phyloP scores from a whole-genome alignment of 179 eudicot species.

The Nepenthes alata region DNA sequence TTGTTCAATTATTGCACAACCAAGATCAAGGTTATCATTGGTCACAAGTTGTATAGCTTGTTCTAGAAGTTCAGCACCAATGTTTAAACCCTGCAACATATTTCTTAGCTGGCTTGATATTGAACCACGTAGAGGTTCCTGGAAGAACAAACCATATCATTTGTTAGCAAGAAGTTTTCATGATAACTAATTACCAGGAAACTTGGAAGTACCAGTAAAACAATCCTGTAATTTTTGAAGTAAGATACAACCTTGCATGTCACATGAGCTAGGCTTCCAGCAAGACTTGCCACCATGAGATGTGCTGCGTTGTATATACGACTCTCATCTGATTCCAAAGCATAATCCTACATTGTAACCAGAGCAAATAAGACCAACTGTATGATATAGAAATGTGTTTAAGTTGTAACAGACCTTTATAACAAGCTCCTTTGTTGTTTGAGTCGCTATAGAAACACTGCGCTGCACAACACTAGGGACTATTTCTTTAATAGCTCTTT shows the following conservation, averaged over 20 bases:
- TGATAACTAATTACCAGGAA: neutral
- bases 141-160: constrained; percentile 5
- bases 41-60: constrained; percentile 67
- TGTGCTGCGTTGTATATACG: constrained; percentile 82
- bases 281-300: constrained; percentile 88
- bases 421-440: constrained; percentile 91
- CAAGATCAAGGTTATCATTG: constrained; percentile 94
- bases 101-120: constrained; percentile 62
- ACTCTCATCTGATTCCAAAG: constrained; percentile 81
- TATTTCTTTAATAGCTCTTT: constrained; percentile 71
- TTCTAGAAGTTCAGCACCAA: constrained; percentile 47
- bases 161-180: neutral
- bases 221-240: neutral
- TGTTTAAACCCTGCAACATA: constrained; percentile 46
- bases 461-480: constrained; percentile 73
- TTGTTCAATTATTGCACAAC: constrained; percentile 86
- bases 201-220: neutral
- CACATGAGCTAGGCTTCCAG: constrained; percentile 95
- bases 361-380: constrained; percentile 3
- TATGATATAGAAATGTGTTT: neutral
- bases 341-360: constrained; percentile 57
- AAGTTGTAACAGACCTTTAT: constrained; percentile 45
- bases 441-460: constrained; percentile 81
- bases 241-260: constrained; percentile 72
- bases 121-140: constrained; percentile 87